These are phyloP conservation scores for Diaporthe caulivora DNA, from an alignment of 2,329 filamentous ascomycete genomes.

Conservation along the genomic window DNA sequence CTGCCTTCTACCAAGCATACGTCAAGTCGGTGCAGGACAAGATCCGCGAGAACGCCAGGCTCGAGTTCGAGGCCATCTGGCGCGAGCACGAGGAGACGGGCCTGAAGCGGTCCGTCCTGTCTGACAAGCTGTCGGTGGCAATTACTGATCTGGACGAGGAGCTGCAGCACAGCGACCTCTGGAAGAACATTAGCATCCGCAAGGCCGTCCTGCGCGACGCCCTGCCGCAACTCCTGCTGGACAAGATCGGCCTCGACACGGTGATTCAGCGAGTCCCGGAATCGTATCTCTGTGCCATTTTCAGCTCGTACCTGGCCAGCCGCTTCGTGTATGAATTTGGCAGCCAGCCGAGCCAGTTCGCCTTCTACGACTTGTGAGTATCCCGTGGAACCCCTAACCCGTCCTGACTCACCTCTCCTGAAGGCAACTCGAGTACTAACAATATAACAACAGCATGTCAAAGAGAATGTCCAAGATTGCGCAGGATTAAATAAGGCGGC, in stretches of 20 bases:
- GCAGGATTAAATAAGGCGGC: slow-evolving; percentile 15
- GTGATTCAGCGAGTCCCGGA: slow-evolving; percentile 91
- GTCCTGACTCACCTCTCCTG: neutral
- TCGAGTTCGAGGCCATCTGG: slow-evolving; percentile 99
- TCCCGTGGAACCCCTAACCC: neutral
- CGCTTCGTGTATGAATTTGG: slow-evolving; percentile 98
- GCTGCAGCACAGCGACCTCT: slow-evolving; percentile 91
- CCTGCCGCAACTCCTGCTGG: slow-evolving; percentile 83
- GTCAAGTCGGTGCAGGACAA: slow-evolving; percentile 91
- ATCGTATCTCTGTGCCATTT: slow-evolving; percentile 92
- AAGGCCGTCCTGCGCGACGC: slow-evolving; percentile 85
- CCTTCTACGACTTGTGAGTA: slow-evolving; percentile 97
- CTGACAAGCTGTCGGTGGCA: slow-evolving; percentile 88
- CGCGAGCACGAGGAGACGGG: slow-evolving; percentile 89
- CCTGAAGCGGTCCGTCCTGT: slow-evolving; percentile 84
- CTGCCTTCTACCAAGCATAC: slow-evolving; percentile 93
- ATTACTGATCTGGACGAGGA: slow-evolving; percentile 99
- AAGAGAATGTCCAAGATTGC: slow-evolving; percentile 68
- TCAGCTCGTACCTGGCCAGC: slow-evolving; percentile 93
- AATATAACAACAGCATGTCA: slow-evolving; percentile 69
- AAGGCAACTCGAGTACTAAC: slow-evolving; percentile 47
- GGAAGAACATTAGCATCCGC: slow-evolving; percentile 85
- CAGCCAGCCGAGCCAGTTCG: slow-evolving; percentile 92
- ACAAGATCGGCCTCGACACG: slow-evolving; percentile 91
- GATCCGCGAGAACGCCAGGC: slow-evolving; percentile 89